Base-by-base conservation (phyloP, 176 grass and related monocot species). In the Aegilops longissima region DNA sequence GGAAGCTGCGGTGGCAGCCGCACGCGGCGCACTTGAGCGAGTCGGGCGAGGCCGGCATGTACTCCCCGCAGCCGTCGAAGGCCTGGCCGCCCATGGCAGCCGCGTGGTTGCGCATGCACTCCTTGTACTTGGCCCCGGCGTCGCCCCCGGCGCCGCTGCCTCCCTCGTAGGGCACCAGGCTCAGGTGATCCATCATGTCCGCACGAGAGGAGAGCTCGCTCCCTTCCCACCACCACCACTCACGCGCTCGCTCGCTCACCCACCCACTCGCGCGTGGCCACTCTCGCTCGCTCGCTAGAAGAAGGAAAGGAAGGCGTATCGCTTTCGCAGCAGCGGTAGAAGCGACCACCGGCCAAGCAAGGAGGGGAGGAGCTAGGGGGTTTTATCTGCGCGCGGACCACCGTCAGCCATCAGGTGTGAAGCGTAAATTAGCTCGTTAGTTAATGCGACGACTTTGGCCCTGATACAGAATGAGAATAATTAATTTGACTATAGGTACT, bases 81-180 rank as follows among this genome's bases (percentile, higher is more conserved):
- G 93, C 92, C 59, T 91, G 92, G 20, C 96, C 93, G 51, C 93
- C 96, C 25, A 98, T 92, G 76, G 93, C 73, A 13, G 93, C 93
- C 10, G 96, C 96, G 89, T 98, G 96, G 96, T 98, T 98, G 89
- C 92, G 94, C 82, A 95, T 87, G 92, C 96, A 98, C 83, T 98
- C 96, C 85, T 90, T 94, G 93, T 98, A 98, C 86, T 88, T 95
- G 4, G 25, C 61, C 3, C 31, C 47, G 0, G 34, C 82, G 12
- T 11, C 34, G 7, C 17, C 74, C 1, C 80, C 84, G 64, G 70
- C 61, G 73, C 39, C 38, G 77, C 79, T 61, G 76, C 76, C 67
- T 1, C 67, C 85, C 31, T 88, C 86, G 86, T 88, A 91, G 82
- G 90, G 90, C 62, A 91, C 90, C 81, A 91, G 77, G 86, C 90